Percentiles rank a stretch among this genome's conserved stretches.
These are phyloP conservation scores for Daldinia sp. DNA, from an alignment of 2,329 filamentous ascomycete species.

Conservation along the genomic window DNA sequence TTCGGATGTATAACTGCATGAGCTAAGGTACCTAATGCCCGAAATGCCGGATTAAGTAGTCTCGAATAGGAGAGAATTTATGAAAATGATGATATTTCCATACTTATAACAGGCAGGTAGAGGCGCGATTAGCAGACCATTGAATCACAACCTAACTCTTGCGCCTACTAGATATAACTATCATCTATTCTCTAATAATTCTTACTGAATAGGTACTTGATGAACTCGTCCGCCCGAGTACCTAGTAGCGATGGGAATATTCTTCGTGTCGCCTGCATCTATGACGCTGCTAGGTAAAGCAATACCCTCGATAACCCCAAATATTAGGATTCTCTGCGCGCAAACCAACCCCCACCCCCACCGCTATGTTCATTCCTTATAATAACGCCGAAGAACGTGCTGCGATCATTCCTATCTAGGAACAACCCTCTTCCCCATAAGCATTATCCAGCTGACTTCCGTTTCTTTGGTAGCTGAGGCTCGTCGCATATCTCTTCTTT, in stretches of 20 bases:
- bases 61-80: not conserved
- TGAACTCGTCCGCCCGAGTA: not conserved
- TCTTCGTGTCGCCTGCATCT: constrained; percentile 4
- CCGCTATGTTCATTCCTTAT: constrained; percentile 5
- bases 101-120: not conserved
- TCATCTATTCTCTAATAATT: not conserved
- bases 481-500: constrained; percentile 51
- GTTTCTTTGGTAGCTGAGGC: constrained; percentile 44
- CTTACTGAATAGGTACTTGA: not conserved
- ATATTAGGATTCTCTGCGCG: not conserved
- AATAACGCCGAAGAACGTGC: not conserved
- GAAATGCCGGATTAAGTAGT: constrained; percentile 9
- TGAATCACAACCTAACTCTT: not conserved
- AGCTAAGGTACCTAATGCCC: constrained; percentile 2
- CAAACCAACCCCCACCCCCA: constrained; percentile 18
- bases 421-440: not conserved
- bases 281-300: not conserved
- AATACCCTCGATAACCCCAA: constrained; percentile 6
- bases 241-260: not conserved
- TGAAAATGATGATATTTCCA: constrained; percentile 2
- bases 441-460: constrained; percentile 36
- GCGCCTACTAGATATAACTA: too few species aligned
- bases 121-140: not conserved
- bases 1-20: constrained; percentile 13
- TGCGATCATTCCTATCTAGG: not conserved